phyloP scores from a whole-genome alignment of 139 green algal species.

The Yamagishiella unicocca region DNA sequence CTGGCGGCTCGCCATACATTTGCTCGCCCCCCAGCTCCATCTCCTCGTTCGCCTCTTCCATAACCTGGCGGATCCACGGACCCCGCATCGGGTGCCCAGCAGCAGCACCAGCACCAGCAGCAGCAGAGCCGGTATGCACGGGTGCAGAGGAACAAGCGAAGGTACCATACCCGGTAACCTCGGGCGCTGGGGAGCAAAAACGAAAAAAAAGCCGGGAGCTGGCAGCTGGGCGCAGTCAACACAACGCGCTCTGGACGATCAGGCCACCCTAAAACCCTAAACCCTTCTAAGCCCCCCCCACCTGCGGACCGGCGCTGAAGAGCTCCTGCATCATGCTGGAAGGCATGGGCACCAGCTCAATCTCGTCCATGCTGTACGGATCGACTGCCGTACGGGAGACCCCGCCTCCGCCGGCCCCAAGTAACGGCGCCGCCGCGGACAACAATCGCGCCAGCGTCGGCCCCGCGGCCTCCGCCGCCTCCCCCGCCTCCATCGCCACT shows the following conservation, averaged over 20 bases:
- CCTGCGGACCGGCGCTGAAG: background rate
- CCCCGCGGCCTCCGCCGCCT: background rate
- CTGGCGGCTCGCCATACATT: too few species aligned
- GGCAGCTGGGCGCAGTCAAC: background rate
- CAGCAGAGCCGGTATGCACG: too few species aligned
- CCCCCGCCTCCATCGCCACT: background rate
- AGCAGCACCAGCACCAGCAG: too few species aligned
- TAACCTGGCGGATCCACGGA: too few species aligned
- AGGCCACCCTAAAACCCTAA: background rate
- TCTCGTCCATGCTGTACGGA: slow-evolving; percentile 8
- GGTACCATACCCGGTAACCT: too few species aligned
- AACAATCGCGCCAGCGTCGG: background rate
- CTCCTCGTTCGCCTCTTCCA: too few species aligned
- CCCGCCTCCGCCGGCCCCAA: background rate
- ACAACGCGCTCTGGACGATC: background rate
- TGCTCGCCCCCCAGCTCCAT: too few species aligned
- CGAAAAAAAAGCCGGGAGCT: background rate
- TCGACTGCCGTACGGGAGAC: background rate
- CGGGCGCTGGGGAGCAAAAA: too few species aligned
- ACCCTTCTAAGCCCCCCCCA: background rate
- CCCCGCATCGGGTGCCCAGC: too few species aligned
- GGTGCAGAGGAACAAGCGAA: too few species aligned
- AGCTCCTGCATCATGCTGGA: background rate
- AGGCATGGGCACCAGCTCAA: background rate
- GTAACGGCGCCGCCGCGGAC: background rate